These are phyloP conservation scores for Haberlea rhodopensis DNA, from an alignment of 257 asterid genomes.

Conservation along the genomic window DNA sequence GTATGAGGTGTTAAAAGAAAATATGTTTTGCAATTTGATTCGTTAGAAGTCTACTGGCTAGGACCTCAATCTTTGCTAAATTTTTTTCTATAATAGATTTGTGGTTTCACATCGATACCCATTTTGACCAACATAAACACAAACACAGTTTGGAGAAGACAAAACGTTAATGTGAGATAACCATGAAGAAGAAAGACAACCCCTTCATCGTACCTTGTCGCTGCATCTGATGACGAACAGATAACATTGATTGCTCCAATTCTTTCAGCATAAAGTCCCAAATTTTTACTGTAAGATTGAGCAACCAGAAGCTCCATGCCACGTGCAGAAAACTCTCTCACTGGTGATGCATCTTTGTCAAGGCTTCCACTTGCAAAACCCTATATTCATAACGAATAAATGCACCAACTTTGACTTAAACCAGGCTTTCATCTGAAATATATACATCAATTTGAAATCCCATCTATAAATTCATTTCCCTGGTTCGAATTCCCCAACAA, in stretches of 20 bases:
- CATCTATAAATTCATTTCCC: not conserved
- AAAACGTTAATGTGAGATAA: not conserved
- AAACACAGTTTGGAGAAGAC: not conserved
- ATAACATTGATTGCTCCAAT: constrained; percentile 92
- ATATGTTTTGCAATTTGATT: too few relatives aligned
- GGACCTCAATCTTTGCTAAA: too few relatives aligned
- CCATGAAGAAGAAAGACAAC: not conserved
- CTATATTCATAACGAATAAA: constrained; percentile 35
- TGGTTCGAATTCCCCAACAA: not conserved
- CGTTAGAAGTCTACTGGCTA: too few relatives aligned
- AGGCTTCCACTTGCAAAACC: constrained; percentile 99
- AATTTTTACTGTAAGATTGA: constrained; percentile 91
- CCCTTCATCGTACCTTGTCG: constrained; percentile 51
- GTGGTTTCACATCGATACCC: not conserved
- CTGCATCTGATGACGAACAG: constrained; percentile 78
- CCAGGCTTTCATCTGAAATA: constrained; percentile 17
- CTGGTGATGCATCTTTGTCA: constrained; percentile 87
- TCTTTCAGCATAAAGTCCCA: constrained; percentile 96
- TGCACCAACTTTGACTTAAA: constrained; percentile 14
- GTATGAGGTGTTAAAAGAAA: too few relatives aligned
- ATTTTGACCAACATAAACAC: not conserved
- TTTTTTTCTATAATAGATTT: too few relatives aligned
- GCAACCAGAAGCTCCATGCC: constrained; percentile 93
- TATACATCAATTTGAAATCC: not conserved
- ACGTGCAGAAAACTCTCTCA: constrained; percentile 86